Percentiles rank a stretch among this genome's conserved stretches.
These are phyloP conservation scores for Xylaria intraflava DNA, from an alignment of 495 filamentous ascomycete genomes.

Conservation along the genomic window DNA sequence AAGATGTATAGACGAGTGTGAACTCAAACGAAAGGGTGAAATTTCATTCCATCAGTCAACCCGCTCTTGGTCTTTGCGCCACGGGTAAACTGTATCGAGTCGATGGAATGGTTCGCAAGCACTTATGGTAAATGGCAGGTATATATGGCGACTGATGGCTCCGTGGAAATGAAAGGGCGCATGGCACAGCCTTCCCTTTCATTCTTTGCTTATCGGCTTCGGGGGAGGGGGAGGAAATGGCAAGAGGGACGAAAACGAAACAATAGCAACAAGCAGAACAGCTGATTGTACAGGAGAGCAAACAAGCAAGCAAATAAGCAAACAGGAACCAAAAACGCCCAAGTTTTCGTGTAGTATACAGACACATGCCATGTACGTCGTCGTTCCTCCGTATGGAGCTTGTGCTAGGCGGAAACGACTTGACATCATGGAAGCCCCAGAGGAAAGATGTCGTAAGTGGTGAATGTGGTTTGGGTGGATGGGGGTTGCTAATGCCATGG, in stretches of 20 bases:
- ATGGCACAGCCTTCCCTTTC: not conserved
- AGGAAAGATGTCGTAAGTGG: not conserved
- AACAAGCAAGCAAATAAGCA: not conserved
- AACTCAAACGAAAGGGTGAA: too few relatives aligned
- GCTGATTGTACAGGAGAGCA: not conserved
- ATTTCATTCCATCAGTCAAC: too few relatives aligned
- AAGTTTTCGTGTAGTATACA: not conserved
- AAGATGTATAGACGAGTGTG: too few relatives aligned
- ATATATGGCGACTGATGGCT: too few relatives aligned
- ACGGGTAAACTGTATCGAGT: too few relatives aligned
- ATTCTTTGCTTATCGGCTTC: not conserved
- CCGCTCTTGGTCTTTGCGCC: too few relatives aligned
- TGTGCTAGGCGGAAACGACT: not conserved
- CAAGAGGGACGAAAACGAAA: not conserved
- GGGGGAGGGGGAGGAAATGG: too few relatives aligned
- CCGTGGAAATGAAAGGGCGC: not conserved
- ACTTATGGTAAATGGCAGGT: too few relatives aligned
- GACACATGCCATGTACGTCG: not conserved
- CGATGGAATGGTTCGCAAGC: too few relatives aligned
- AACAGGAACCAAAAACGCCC: too few relatives aligned
- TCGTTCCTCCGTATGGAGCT: slow-evolving; percentile 2
- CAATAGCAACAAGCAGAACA: not conserved
- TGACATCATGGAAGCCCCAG: slow-evolving; percentile 1
- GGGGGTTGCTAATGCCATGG: not conserved
- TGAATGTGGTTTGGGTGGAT: not conserved